Conservation (phyloP, 306 rosid genomes). For the Nissolia schottii region DNA sequence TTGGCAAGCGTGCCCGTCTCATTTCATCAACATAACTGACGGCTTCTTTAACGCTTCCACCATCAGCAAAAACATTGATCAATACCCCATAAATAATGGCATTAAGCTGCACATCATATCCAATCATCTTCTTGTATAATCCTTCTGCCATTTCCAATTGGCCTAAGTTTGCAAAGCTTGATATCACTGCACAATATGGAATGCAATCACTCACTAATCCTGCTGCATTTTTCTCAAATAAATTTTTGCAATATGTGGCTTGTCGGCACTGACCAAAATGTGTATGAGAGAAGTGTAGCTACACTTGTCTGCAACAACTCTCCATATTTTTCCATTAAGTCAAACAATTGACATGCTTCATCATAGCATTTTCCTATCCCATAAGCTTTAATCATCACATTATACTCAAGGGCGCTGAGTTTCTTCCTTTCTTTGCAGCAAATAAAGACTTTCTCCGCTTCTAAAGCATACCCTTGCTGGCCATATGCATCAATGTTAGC, state of each 20-base stretch:
- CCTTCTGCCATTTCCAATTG: constrained; percentile 54
- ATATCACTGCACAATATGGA: constrained; percentile 60
- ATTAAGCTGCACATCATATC: constrained; percentile 55
- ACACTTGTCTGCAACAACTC: constrained; percentile 54
- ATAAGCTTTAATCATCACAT: constrained; percentile 68
- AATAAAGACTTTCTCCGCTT: constrained; percentile 72
- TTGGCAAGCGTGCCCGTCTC: constrained; percentile 53
- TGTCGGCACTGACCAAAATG: constrained; percentile 58
- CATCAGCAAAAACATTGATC: constrained; percentile 74
- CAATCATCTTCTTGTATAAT: constrained; percentile 63
- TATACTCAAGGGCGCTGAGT: constrained; percentile 41
- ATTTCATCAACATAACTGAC: constrained; percentile 46
- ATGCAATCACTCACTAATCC: constrained; percentile 71
- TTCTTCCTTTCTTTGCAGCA: constrained; percentile 63
- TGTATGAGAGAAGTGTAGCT: constrained; percentile 73
- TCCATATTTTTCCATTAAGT: constrained; percentile 50
- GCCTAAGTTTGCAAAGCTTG: constrained; percentile 64
- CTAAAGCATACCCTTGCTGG: constrained; percentile 50
- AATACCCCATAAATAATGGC: constrained; percentile 60
- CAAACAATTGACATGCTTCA: constrained; percentile 59
- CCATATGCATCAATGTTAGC: constrained; percentile 83
- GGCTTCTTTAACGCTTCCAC: constrained; percentile 62
- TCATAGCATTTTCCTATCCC: constrained; percentile 57
- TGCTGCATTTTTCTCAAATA: constrained; percentile 70
- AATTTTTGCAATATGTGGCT: constrained; percentile 51